Base-by-base conservation (phyloP, 2,329 filamentous ascomycete species). In the Penicillium sp. region DNA sequence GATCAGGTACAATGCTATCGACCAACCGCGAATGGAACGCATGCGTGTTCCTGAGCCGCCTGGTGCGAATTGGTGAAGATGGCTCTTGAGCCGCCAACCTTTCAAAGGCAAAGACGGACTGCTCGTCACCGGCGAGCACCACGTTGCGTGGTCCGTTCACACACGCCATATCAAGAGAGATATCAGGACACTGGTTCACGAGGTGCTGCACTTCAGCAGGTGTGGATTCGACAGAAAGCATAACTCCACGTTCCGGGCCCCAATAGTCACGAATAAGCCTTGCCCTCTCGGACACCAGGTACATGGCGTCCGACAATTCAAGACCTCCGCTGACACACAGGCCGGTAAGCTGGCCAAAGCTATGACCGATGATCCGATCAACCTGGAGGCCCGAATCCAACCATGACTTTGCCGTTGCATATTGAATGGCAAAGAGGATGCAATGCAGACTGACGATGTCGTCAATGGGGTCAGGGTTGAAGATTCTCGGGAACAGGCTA, bases 1-100 rank as follows among this genome's bases (percentile, higher is more conserved):
- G 57, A 0, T 48, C 45, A 1, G 45, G 26, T 4, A 66, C 40
- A 0, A 76, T 40, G 0, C 48, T 40, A 0, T 76, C 72, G 0
- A 72, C 68, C 0, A 77, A 58, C 0, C 44, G 39, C 0, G 69
- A 77, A 50, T 78, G 76, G 50, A 76, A 78, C 0, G 72, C 74
- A 44, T 78, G 69, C 0, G 74, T 73, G 0, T 75, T 71, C 8
- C 68, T 61, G 0, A 79, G 66, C 2, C 55, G 54, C 54, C 74
- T 76, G 2, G 1, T 26, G 18, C 18, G 18, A 20, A 20, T 20
- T 20, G 18, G 3, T 20, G 18, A 20, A 4, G 18, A 20, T 3
- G 18, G 18, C 18, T 20, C 18, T 20, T 20, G 18, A 20, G 18
- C 18, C 4, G 16, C 3, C 41, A 6, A 34, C 13, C 8, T 28